Conservation (phyloP, 306 rosid genomes). For the Lotus japonicus region DNA sequence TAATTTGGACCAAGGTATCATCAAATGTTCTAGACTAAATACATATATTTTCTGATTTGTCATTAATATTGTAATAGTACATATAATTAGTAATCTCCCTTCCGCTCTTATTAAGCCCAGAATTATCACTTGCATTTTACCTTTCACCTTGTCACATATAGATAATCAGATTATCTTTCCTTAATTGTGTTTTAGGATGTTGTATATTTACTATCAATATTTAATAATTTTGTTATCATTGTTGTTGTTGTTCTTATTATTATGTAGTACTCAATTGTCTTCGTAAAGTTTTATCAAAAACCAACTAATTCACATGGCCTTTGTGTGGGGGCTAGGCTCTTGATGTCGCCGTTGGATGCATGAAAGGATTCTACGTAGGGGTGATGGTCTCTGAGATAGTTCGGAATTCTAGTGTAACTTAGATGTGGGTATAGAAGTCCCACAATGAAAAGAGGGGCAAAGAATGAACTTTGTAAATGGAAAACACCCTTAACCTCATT, state of each 20-base stretch:
- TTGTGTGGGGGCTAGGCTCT: not conserved
- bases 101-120: not conserved
- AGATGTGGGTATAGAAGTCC: not conserved
- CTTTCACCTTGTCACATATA: not conserved
- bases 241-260: not conserved
- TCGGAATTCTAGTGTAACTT: not conserved
- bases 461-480: not conserved
- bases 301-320: not conserved
- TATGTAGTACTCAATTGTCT: no score
- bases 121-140: not conserved
- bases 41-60: not conserved
- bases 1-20: conserved; percentile 6
- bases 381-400: not conserved
- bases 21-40: not conserved
- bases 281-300: not conserved
- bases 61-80: not conserved
- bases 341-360: not conserved
- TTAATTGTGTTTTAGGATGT: not conserved
- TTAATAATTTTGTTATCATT: not conserved
- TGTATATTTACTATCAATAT: not conserved
- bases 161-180: not conserved
- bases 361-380: not conserved
- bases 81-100: not conserved
- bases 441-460: not conserved
- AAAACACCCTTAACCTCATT: not conserved